Evolutionary conservation across 129 eudicot genomes (phyloP).

Genomic region (Flaveria sonorensis): DNA sequence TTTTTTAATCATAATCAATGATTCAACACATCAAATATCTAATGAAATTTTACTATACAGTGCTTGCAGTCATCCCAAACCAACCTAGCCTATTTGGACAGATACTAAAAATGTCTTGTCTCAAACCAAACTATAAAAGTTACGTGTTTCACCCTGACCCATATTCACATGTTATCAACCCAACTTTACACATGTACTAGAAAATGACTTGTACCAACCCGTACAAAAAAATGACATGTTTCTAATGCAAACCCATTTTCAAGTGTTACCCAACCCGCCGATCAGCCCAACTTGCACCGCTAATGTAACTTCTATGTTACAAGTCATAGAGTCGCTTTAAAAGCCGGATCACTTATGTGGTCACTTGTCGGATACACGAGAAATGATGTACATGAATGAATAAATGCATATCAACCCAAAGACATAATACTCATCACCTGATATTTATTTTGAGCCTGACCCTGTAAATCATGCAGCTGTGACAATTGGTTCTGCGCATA

Average conservation of each 20-base stretch:
- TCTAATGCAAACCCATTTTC: background rate
- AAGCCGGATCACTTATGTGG: conserved; percentile 10
- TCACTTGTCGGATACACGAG: background rate
- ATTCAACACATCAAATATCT: background rate
- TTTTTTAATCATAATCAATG: conserved; percentile 2
- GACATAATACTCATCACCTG: conserved; percentile 41
- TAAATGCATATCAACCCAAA: conserved; percentile 8
- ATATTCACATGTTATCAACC: background rate
- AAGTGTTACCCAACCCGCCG: background rate
- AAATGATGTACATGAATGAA: conserved; percentile 14
- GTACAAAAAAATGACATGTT: background rate
- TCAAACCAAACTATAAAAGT: background rate
- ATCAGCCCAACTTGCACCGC: background rate
- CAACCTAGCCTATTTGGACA: background rate
- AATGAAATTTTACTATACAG: background rate
- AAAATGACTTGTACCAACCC: background rate
- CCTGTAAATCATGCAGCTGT: conserved; percentile 79
- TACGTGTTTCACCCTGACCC: background rate
- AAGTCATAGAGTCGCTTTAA: conserved; percentile 1
- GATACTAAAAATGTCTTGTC: background rate
- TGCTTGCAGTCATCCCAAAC: background rate
- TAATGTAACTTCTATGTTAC: conserved; percentile 18
- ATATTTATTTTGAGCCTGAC: conserved; percentile 68
- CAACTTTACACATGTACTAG: background rate
- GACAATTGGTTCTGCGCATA: conserved; percentile 60